Evolutionary conservation across 75 land plant genomes (phyloP), one percentile per base, ranked within the genome.

Genomic region (Pseudotsuga menziesii): DNA sequence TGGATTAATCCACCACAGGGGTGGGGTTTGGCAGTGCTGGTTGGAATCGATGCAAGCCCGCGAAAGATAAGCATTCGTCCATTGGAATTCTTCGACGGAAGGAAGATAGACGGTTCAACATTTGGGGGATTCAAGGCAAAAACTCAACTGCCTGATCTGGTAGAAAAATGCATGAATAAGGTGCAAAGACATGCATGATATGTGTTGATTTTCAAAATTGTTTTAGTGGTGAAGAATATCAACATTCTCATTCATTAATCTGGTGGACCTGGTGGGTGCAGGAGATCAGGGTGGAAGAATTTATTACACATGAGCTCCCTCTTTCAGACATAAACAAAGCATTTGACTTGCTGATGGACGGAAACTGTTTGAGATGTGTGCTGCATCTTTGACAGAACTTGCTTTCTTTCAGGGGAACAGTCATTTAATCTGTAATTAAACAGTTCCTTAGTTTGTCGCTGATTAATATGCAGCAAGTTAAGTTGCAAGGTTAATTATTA

Each of bases 311-410:
- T 57, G 79, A 76, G 14, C 56, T 79, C 57, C 82, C 87, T 12
- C 76, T 85, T 62, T 77, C 79, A 36, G 57, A 85, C 19, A 85
- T 85, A 60, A 85, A 85, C 73, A 62, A 83, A 58, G 85, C 87
- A 13, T 80, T 85, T 56, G 73, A 77, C 11, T 64, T 83, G 5
- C 13, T 86, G 36, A 27, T 61, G 9, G 70, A 67, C 26, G 88
- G 88, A 17, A 29, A 74, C 15, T 72, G 81, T 23, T 77, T 86
- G 27, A 71, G 88, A 55, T 86, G 86, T 29, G 32, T 29, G 32
- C 32, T 29, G 32, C 32, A 29, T 0, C 32, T 29, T 29, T 29
- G 32, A 29, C 32, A 1, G 32, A 29, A 29, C 0, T 29, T 29
- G 32, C 32, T 29, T 29, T 29, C 32, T 29, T 29, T 1, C 32